Percentiles rank a stretch among this genome's conserved stretches.
phyloP scores from a whole-genome alignment of 2,329 filamentous ascomycete species.

The Coniochaeta sp. region DNA sequence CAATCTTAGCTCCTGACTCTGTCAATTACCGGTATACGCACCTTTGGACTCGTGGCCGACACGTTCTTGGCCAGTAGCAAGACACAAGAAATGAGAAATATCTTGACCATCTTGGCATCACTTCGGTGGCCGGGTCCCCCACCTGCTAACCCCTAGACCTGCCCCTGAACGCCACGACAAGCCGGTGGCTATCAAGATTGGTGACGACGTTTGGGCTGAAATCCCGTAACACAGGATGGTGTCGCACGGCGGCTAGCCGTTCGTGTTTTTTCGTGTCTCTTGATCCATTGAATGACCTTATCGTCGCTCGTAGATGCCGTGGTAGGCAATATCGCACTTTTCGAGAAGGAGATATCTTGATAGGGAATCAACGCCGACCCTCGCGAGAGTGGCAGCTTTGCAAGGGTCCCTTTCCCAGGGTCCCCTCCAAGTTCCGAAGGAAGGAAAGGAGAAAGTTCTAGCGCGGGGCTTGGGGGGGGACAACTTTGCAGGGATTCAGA shows the following conservation, averaged over 20 bases:
- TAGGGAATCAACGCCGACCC: not conserved
- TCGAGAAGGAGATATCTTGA: not conserved
- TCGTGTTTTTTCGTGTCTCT: not conserved
- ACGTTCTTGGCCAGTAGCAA: not conserved
- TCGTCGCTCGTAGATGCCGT: not conserved
- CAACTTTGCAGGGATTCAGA: not conserved
- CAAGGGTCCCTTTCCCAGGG: not conserved
- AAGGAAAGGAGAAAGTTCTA: conserved; percentile 1
- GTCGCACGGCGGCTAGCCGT: not conserved
- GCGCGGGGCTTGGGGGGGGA: not conserved
- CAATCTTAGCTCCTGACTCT: not conserved
- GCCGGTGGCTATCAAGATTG: not conserved
- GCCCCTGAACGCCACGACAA: not conserved
- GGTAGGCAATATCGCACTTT: not conserved
- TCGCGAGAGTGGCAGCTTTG: not conserved
- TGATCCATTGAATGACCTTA: not conserved
- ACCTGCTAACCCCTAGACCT: not conserved
- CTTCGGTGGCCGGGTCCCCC: not conserved
- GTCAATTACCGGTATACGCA: not conserved
- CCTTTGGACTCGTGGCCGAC: not conserved
- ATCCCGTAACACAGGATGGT: not conserved
- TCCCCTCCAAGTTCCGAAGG: not conserved
- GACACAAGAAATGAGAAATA: not conserved
- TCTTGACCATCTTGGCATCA: not conserved
- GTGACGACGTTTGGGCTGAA: not conserved